These are phyloP conservation scores for Zasmidium citrigriseum DNA, from an alignment of 2,329 filamentous ascomycete genomes.

Conservation along the genomic window DNA sequence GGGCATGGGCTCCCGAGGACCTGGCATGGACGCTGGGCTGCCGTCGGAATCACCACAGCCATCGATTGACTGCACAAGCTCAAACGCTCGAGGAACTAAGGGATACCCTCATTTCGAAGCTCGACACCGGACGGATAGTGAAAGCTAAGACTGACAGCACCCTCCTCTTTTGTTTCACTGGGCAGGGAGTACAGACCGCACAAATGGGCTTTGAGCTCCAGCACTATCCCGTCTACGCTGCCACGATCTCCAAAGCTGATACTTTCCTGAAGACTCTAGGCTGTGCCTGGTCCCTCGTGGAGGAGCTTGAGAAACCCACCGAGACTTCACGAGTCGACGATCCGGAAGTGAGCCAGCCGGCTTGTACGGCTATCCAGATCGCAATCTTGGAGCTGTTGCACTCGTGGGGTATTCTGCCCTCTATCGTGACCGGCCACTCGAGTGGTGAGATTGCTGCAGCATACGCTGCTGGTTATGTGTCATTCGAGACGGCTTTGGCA, in stretches of 20 bases:
- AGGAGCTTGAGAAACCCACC: conserved; percentile 17
- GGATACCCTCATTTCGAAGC: no score
- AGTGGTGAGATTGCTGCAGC: conserved; percentile 37
- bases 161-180: no score
- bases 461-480: conserved; percentile 30
- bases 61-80: no score
- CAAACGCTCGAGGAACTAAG: no score
- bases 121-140: no score
- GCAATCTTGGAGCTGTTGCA: conserved; percentile 47
- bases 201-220: conserved; percentile 24
- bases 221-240: conserved; percentile 4
- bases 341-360: conserved; percentile 50
- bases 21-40: no score
- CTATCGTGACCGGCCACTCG: conserved; percentile 34
- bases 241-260: not conserved
- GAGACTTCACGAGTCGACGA: conserved; percentile 14
- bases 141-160: no score
- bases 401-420: conserved; percentile 21
- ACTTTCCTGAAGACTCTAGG: conserved; percentile 1
- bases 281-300: conserved; percentile 5
- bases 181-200: conserved; percentile 19
- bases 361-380: conserved; percentile 59
- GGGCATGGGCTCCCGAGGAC: no score
- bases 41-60: no score
- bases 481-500: conserved; percentile 12